These are phyloP conservation scores for Chenopodium quinoa DNA, from an alignment of 148 eudicot genomes.

Conservation along the genomic window DNA sequence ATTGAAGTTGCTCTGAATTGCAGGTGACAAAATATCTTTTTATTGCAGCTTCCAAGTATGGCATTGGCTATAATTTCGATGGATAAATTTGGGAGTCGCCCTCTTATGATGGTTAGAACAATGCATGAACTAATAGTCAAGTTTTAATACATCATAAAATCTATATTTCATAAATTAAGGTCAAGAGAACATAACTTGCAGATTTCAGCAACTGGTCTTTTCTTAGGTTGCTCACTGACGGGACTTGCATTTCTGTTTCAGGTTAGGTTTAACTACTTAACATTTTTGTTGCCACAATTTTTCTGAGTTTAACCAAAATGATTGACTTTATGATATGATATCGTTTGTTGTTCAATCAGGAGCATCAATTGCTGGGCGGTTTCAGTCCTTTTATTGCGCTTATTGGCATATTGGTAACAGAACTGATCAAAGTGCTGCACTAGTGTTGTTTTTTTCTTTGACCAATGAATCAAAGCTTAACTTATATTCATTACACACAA, in stretches of 20 bases:
- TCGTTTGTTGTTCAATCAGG: slow-evolving; percentile 25
- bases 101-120: slow-evolving; percentile 38
- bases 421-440: background rate
- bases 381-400: slow-evolving; percentile 37
- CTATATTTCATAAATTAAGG: background rate
- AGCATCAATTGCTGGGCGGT: slow-evolving; percentile 22
- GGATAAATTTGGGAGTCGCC: slow-evolving; percentile 39
- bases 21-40: background rate
- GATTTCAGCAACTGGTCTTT: slow-evolving; percentile 37
- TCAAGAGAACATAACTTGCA: slow-evolving; percentile 4
- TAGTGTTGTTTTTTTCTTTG: background rate
- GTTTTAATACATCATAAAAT: background rate
- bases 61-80: slow-evolving; percentile 16
- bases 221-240: slow-evolving; percentile 32
- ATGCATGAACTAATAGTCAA: background rate
- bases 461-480: too few species aligned
- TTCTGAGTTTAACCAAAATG: background rate
- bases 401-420: slow-evolving; percentile 37
- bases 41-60: slow-evolving; percentile 30
- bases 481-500: background rate
- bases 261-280: slow-evolving; percentile 12
- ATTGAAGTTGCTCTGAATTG: background rate
- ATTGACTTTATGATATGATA: background rate
- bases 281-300: background rate
- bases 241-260: slow-evolving; percentile 33